These are phyloP conservation scores for Betula pendula DNA, from an alignment of 306 rosid genomes.

Conservation along the genomic window DNA sequence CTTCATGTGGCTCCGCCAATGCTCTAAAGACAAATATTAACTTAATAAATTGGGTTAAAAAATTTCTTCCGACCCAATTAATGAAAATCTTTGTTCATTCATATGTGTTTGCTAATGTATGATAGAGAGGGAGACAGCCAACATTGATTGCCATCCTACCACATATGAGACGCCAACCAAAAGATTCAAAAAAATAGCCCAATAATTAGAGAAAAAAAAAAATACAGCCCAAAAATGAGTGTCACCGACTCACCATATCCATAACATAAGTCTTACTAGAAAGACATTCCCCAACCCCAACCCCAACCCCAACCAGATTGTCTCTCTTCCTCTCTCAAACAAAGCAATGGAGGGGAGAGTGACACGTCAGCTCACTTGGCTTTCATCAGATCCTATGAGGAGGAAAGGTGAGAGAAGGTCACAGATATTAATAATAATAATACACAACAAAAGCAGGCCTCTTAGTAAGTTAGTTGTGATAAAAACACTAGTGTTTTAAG, in stretches of 20 bases:
- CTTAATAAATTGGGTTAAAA: too few species aligned
- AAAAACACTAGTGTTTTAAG: not conserved
- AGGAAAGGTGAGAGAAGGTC: slow-evolving; percentile 28
- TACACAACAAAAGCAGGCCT: not conserved
- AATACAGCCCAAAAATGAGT: not conserved
- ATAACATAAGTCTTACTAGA: not conserved
- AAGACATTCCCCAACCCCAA: not conserved
- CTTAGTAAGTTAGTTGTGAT: too few species aligned
- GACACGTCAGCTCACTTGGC: slow-evolving; percentile 24
- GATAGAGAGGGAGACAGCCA: not conserved
- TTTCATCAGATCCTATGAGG: slow-evolving; percentile 15
- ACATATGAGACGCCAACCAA: too few species aligned
- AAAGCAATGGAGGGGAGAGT: slow-evolving; percentile 12
- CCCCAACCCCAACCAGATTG: not conserved
- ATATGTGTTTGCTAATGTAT: too few species aligned
- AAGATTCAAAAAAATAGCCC: too few species aligned
- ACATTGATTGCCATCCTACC: not conserved
- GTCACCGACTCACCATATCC: not conserved
- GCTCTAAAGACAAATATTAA: too few species aligned
- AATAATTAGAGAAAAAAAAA: too few species aligned
- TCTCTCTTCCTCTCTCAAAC: not conserved
- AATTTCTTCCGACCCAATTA: too few species aligned
- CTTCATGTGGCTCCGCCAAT: too few species aligned
- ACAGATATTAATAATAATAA: not conserved
- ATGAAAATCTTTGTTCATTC: too few species aligned